These are phyloP conservation scores for Coemansia sp. DNA, from an alignment of 192 early-diverging fungal genomes.

Conservation along the genomic window DNA sequence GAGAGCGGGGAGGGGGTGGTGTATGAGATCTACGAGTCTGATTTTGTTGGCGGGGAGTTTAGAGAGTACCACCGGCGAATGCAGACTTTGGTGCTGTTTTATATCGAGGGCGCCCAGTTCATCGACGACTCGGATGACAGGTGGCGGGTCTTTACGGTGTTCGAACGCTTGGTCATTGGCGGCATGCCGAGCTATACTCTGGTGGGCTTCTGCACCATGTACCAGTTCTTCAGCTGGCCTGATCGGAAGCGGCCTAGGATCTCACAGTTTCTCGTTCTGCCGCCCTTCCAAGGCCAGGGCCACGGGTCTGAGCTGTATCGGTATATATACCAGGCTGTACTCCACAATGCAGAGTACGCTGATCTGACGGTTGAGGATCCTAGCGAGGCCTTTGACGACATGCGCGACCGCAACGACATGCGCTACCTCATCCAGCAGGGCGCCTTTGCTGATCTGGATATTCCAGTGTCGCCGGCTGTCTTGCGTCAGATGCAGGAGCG, in stretches of 20 bases:
- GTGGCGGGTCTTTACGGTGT: conserved; percentile 79
- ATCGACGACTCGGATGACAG: conserved; percentile 82
- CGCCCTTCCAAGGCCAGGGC: conserved; percentile 82
- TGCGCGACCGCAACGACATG: conserved; percentile 88
- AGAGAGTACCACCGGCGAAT: conserved; percentile 78
- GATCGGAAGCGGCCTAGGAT: conserved; percentile 82
- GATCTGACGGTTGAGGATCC: conserved; percentile 86
- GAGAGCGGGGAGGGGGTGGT: conserved; percentile 25
- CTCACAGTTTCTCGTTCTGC: conserved; percentile 94
- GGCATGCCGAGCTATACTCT: conserved; percentile 66
- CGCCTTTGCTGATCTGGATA: conserved; percentile 64
- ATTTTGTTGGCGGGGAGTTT: conserved; percentile 70
- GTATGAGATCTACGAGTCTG: conserved; percentile 74
- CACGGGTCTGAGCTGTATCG: conserved; percentile 81
- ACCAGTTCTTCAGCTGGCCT: conserved; percentile 86
- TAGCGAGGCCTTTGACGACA: conserved; percentile 83
- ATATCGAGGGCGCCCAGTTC: conserved; percentile 88
- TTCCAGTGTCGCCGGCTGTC: conserved; percentile 61
- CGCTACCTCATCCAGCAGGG: conserved; percentile 60
- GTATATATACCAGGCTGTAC: conserved; percentile 58
- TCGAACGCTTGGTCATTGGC: conserved; percentile 56
- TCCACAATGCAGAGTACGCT: conserved; percentile 14
- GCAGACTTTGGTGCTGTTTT: conserved; percentile 81
- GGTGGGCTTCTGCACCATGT: conserved; percentile 85
- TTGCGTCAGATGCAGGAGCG: conserved; percentile 59